phyloP scores from a whole-genome alignment of 164 flowering plant genomes.

The Piper betle region DNA sequence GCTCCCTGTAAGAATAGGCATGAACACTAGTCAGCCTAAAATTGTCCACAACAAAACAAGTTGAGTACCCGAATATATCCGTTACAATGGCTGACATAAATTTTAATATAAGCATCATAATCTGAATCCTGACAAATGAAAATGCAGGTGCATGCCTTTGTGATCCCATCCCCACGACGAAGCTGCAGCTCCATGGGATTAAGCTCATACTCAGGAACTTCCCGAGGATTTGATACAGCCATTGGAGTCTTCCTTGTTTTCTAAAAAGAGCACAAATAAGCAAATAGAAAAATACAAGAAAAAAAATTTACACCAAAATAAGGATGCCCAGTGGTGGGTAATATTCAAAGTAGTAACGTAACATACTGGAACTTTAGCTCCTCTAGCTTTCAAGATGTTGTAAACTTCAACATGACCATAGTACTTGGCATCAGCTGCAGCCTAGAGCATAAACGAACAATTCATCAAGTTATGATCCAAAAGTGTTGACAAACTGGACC shows the following conservation, averaged over 20 bases:
- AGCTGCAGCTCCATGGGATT: conserved; percentile 86
- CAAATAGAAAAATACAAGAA: not conserved
- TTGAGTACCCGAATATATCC: too few species aligned
- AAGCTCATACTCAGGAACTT: conserved; percentile 97
- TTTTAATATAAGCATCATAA: too few species aligned
- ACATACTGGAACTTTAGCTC: conserved; percentile 78
- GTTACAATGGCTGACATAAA: too few species aligned
- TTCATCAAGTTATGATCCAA: not conserved
- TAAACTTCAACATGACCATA: conserved; percentile 79
- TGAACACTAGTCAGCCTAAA: not conserved
- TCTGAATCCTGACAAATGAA: not conserved
- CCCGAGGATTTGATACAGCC: conserved; percentile 80
- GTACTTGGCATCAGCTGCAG: conserved; percentile 94
- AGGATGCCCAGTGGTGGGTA: too few species aligned
- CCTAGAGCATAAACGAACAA: conserved; percentile 20
- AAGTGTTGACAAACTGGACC: not conserved
- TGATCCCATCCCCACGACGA: conserved; percentile 75
- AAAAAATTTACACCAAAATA: not conserved
- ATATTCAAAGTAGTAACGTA: not conserved
- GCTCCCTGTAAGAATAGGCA: conserved; percentile 40
- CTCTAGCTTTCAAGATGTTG: conserved; percentile 76
- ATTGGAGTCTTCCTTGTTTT: conserved; percentile 88
- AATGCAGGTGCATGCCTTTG: conserved; percentile 43
- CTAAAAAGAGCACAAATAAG: conserved; percentile 20
- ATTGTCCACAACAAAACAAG: too few species aligned